phyloP scores from a whole-genome alignment of 352 stramenopile species.

The Pythium grandisporangium region DNA sequence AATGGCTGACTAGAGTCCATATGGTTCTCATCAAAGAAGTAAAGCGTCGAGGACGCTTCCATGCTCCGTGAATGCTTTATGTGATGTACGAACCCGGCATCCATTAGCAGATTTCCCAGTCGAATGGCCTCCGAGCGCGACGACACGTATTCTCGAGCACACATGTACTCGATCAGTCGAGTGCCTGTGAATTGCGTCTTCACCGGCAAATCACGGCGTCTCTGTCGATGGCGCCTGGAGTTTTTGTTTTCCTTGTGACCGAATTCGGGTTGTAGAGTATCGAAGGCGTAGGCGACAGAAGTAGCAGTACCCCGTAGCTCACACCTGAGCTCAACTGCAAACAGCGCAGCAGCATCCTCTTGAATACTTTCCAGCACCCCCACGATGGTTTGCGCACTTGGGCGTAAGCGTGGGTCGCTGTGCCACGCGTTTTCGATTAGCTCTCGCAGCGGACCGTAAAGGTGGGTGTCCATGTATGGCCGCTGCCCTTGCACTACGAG shows the following conservation, averaged over 20 bases:
- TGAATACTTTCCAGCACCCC: constrained; percentile 38
- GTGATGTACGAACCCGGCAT: constrained; percentile 25
- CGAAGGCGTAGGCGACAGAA: too few relatives aligned
- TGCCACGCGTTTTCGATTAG: constrained; percentile 55
- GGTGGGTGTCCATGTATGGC: constrained; percentile 19
- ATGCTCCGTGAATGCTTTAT: constrained; percentile 14
- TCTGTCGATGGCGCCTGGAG: too few relatives aligned
- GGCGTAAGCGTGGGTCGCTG: constrained; percentile 29
- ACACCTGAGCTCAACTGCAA: constrained; percentile 37
- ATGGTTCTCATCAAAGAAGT: constrained; percentile 21
- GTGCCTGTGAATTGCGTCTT: constrained; percentile 16
- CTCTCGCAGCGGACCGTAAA: constrained; percentile 39
- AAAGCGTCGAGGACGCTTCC: constrained; percentile 8
- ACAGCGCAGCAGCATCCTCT: constrained; percentile 37
- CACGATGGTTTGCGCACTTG: constrained; percentile 38
- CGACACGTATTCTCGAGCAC: background rate
- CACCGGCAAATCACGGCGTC: too few relatives aligned
- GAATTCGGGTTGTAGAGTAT: too few relatives aligned
- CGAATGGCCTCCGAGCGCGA: constrained; percentile 15
- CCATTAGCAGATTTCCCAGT: constrained; percentile 28
- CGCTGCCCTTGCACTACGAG: too few relatives aligned
- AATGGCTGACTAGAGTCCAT: constrained; percentile 15
- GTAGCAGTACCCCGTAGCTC: constrained; percentile 24
- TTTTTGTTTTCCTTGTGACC: too few relatives aligned
- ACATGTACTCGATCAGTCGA: constrained; percentile 8